Conservation (phyloP, 2,329 filamentous ascomycete species). For the Madurella mycetomatis region DNA sequence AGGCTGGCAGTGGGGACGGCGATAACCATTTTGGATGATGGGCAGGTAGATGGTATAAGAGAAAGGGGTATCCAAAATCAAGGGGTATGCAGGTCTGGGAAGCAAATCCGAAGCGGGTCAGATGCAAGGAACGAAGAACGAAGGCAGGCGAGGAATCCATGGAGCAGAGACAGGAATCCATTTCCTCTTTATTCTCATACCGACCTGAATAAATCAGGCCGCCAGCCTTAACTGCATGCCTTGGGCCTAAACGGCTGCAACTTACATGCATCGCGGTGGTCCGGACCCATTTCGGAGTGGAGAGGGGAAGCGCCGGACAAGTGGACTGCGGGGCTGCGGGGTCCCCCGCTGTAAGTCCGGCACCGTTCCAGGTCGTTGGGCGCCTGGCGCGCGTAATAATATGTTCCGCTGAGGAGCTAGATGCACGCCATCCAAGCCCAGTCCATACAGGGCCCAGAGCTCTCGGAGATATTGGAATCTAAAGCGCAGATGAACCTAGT, state of each 20-base stretch:
- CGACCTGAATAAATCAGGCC: neutral
- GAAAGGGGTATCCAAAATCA: neutral
- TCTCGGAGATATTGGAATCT: neutral
- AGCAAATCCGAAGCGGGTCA: too few species aligned
- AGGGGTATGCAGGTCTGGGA: neutral
- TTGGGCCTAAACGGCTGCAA: neutral
- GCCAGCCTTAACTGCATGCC: neutral
- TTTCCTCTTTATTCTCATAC: neutral
- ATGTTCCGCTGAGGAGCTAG: neutral
- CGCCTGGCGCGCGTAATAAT: neutral
- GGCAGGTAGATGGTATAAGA: neutral
- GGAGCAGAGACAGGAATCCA: too few species aligned
- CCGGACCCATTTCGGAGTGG: slow-evolving; percentile 17
- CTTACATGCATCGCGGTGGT: neutral
- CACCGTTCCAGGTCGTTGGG: neutral
- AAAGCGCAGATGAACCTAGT: neutral
- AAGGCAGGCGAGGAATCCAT: too few species aligned
- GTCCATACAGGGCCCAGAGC: neutral
- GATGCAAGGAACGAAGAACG: too few species aligned
- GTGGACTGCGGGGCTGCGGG: slow-evolving; percentile 1
- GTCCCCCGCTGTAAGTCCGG: slow-evolving; percentile 20
- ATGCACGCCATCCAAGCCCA: slow-evolving; percentile 1
- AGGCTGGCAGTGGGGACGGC: slow-evolving; percentile 35
- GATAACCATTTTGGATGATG: slow-evolving; percentile 23
- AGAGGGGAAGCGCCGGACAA: slow-evolving; percentile 19